Evolutionary conservation across 768 basidiomycete genomes (phyloP), one percentile per base, ranked within the genome.

Genomic region (Steccherinum ochraceum): DNA sequence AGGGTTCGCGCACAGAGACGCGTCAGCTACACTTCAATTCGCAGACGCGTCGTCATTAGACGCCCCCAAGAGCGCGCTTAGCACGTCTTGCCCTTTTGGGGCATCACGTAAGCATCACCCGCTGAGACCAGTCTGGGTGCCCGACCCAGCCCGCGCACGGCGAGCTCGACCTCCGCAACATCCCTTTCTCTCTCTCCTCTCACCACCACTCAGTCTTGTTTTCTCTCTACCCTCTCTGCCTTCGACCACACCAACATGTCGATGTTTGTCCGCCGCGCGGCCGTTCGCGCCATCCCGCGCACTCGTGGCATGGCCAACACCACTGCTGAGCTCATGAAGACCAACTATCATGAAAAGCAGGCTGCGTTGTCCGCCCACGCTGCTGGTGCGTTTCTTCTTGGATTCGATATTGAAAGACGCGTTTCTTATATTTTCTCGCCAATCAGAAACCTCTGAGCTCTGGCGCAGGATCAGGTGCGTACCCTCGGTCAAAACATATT

Each of bases 381-480:
- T 23, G 60, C 52, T 42, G 60, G 63, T 62, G 54, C 24, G 61
- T 53, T n/a, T n/a, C n/a, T n/a, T n/a, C n/a, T n/a, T n/a, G 53
- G 26, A 43, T 5, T 43, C 10, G n/a, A n/a, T 11, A 39, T 11
- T 26, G 18, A 41, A 20, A 5, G 5, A 25, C 35, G 39, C n/a
- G 11, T 35, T 52, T 21, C 21, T 3, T n/a, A n/a, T n/a, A n/a
- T n/a, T n/a, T n/a, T n/a, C n/a, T n/a, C n/a, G n/a, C n/a, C n/a
- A n/a, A n/a, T 30, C 60, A 93, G 90, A 82, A 52, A 86, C 89
- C 24, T 71, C 85, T 46, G 75, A 84, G 50, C 79, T 93, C 57
- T 93, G 90, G 90, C 83, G 88, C 63, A 90, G 84, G 73, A 88
- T 93, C 66, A 87, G 86, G 89, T 86, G 63, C 46, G 77, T 64